Conservation (phyloP, 257 asterid genomes). For the Plantago elongata region DNA sequence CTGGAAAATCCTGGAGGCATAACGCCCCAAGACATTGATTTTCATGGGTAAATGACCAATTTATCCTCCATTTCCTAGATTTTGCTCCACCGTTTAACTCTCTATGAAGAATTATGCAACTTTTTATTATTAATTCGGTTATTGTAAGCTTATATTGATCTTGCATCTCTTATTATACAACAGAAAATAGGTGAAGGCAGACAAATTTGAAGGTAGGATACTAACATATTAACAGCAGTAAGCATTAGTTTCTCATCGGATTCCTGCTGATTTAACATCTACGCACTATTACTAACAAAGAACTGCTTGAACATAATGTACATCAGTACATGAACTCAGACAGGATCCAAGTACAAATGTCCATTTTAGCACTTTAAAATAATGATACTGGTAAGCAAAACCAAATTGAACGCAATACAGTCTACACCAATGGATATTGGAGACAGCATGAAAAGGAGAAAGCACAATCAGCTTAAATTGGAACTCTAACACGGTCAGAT, state of each 20-base stretch:
- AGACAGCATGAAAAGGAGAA: background rate
- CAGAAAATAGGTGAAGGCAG: slow-evolving; percentile 9
- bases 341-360: background rate
- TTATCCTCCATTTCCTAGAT: too few species aligned
- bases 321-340: background rate
- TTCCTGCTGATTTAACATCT: background rate
- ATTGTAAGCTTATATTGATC: background rate
- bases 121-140: too few species aligned
- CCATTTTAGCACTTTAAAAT: background rate
- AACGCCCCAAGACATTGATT: too few species aligned
- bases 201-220: background rate
- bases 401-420: slow-evolving; percentile 14
- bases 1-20: too few species aligned
- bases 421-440: slow-evolving; percentile 6
- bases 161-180: slow-evolving; percentile 7
- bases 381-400: background rate
- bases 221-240: background rate
- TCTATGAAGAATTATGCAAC: too few species aligned
- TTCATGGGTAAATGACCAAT: too few species aligned
- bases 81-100: too few species aligned
- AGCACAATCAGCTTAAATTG: background rate
- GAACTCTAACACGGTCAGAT: background rate
- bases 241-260: too few species aligned
- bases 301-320: background rate
- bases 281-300: background rate